phyloP scores from a whole-genome alignment of 305 asterid species.

The Rubia balearica region DNA sequence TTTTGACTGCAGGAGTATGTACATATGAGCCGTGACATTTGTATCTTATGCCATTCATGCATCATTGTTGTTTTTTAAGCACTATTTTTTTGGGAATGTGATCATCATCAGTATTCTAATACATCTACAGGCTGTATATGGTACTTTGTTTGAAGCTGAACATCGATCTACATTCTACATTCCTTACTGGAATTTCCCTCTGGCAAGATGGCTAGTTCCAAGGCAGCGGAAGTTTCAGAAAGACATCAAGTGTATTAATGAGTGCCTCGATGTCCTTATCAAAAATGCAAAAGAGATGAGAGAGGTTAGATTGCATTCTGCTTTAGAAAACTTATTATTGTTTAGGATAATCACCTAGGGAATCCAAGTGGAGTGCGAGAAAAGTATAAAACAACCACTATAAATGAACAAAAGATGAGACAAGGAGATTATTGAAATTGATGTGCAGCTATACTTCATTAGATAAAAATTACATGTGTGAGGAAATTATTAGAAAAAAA shows the following conservation, averaged over 20 bases:
- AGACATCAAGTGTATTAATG: conserved; percentile 83
- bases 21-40: background rate
- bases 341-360: background rate
- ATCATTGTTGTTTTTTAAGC: background rate
- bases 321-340: background rate
- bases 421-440: background rate
- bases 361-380: background rate
- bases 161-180: conserved; percentile 93
- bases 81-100: too few relatives aligned
- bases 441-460: background rate
- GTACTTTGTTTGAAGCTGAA: conserved; percentile 95
- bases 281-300: conserved; percentile 87
- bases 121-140: conserved; percentile 74
- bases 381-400: background rate
- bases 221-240: conserved; percentile 79
- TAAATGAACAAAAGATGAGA: background rate
- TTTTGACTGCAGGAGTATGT: background rate
- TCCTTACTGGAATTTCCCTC: conserved; percentile 91
- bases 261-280: conserved; percentile 81
- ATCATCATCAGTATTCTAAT: background rate
- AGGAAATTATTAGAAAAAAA: too few relatives aligned
- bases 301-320: conserved; percentile 45
- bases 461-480: too few relatives aligned
- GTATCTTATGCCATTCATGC: background rate
- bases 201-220: conserved; percentile 85